Evolutionary conservation across 2,329 filamentous ascomycete species (phyloP), one percentile per base, ranked within the genome.

Genomic region (Pyrenophora tritici-repentis): DNA sequence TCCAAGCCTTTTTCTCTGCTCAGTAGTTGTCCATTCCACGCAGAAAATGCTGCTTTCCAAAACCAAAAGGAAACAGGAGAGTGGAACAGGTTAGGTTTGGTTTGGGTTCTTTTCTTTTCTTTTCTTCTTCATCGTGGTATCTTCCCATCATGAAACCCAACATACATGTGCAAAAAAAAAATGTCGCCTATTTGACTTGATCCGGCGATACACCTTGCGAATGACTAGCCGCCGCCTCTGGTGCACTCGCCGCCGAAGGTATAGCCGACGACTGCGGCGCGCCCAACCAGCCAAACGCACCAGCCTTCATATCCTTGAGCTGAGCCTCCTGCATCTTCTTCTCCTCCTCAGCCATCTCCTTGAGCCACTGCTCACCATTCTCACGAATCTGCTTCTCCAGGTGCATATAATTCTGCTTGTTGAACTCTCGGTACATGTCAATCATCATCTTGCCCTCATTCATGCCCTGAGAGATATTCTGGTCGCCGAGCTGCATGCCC

Each of bases 391-490:
- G 89, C 76, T 87, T 87, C 75, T 97, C 93, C 56, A 97, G 82
- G 62, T 87, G 77, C 79, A 96, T 85, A 76, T 97, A 99, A 75
- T 92, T 89, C 73, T 88, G 87, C 77, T 92, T 89, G 29, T 94
- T 94, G 42, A 91, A 84, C 77, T 99, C 94, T 42, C 94, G 86
- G 42, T 94, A 91, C 73, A 96, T 87, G 70, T 99, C 94, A 76
- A 92, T 91, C 61, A 97, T 80, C 90, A 97, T 97, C 83, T 97
- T 99, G 65, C 93, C 94, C 75, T 96, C 87, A 2, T 89, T 86
- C 55, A 94, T 84, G 10, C 89, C 91, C 71, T 96, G 90, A 2
- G 83, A 81, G 1, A 89, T 82, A 62, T 82, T 86, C 57, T 84
- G 73, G 50, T 75, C 73, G 10, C 69, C 70, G 10, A 78, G 65